Conservation (phyloP, 1,139 yeast species). For the Saccharomycopsis hybrid region DNA sequence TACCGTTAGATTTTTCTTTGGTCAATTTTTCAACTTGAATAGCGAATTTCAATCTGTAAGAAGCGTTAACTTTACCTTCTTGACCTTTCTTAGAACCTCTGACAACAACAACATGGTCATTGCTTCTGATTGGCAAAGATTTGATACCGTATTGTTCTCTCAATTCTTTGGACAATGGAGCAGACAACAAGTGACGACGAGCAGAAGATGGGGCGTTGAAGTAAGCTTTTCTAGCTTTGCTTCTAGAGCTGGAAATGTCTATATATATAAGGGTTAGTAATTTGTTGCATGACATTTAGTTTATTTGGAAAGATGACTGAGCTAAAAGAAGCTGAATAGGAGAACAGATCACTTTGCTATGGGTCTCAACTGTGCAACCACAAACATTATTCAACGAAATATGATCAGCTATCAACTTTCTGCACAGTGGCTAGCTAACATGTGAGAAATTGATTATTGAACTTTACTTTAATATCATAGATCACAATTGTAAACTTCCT, state of each 20-base stretch:
- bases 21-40: conserved; percentile 96
- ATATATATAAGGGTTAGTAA: conserved; percentile 2
- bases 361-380: not conserved
- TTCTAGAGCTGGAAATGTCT: conserved; percentile 99
- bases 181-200: conserved; percentile 94
- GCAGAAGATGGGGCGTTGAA: conserved; percentile 96
- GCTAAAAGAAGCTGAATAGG: not conserved
- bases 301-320: no score
- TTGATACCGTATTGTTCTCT: conserved; percentile 95
- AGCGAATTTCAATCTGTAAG: conserved; percentile 98
- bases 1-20: conserved; percentile 98
- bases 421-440: no score
- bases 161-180: conserved; percentile 99
- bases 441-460: no score
- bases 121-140: conserved; percentile 97
- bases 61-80: conserved; percentile 97
- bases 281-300: not conserved
- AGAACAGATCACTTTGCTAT: not conserved
- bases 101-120: conserved; percentile 91
- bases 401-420: not conserved
- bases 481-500: no score
- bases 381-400: not conserved
- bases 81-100: conserved; percentile 99
- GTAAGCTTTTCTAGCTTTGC: conserved; percentile 99
- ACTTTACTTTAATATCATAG: no score